phyloP scores from a whole-genome alignment of 169 alveolate species.

The Eimeria maxima region DNA sequence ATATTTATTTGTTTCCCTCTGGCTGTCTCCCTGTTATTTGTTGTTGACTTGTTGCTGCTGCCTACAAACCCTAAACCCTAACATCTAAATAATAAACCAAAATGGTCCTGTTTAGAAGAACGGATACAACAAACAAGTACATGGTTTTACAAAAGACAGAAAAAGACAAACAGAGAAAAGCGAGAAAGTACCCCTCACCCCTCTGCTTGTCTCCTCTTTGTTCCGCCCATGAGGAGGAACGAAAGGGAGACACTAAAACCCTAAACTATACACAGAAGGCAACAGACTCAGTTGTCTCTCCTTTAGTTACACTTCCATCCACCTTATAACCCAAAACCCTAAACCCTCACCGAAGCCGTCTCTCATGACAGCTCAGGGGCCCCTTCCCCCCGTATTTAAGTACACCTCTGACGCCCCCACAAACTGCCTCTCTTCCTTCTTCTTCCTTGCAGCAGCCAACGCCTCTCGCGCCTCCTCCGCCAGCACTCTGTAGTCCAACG shows the following conservation, averaged over 20 bases:
- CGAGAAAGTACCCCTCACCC: not conserved
- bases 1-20: no score
- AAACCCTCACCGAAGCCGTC: not conserved
- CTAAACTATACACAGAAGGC: no score
- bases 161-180: not conserved
- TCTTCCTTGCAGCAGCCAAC: not conserved
- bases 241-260: not conserved
- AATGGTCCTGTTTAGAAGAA: no score
- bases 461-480: slow-evolving; percentile 33
- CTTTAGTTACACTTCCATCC: no score
- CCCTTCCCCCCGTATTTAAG: slow-evolving; percentile 11
- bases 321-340: no score
- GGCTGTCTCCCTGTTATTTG: no score
- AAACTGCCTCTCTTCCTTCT: not conserved
- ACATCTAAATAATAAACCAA: no score
- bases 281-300: no score
- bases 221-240: not conserved
- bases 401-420: not conserved
- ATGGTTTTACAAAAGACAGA: not conserved
- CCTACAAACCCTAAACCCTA: no score
- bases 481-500: slow-evolving; percentile 8
- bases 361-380: slow-evolving; percentile 6
- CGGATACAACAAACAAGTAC: no score
- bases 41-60: no score
- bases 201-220: not conserved